A percentile compares a stretch with the other conserved stretches of the same genome.
These are phyloP conservation scores for Salvia miltiorrhiza DNA, from an alignment of 257 asterid species.

Conservation along the genomic window DNA sequence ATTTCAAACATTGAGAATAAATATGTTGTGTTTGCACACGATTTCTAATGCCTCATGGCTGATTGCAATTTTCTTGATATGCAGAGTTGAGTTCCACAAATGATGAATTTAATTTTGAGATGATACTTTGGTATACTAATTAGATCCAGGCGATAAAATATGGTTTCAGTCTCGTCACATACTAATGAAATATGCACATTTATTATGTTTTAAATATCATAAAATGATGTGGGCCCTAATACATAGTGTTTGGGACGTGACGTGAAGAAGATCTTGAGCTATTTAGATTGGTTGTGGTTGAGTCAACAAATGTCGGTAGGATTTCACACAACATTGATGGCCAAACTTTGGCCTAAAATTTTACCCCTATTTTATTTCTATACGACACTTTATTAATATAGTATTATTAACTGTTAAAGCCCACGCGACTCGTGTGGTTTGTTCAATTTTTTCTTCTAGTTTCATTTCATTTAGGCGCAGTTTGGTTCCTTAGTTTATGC, in stretches of 20 bases:
- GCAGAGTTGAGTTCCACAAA: not conserved
- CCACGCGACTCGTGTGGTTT: not conserved
- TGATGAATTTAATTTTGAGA: not conserved
- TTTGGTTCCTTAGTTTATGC: no score
- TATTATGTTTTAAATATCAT: not conserved
- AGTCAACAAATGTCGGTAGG: not conserved
- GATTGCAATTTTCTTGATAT: constrained; percentile 8
- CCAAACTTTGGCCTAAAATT: not conserved
- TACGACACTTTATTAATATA: not conserved
- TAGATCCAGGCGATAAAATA: not conserved
- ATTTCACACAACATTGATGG: not conserved
- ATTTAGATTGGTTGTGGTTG: not conserved
- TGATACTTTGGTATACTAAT: not conserved
- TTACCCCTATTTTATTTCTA: not conserved
- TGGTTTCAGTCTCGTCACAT: no score
- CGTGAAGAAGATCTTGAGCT: not conserved
- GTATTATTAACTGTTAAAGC: not conserved
- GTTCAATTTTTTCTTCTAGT: not conserved
- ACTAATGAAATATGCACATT: not conserved
- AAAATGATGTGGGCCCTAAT: not conserved
- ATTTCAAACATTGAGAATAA: not conserved
- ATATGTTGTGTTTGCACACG: not conserved
- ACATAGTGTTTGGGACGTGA: not conserved
- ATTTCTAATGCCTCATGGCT: not conserved
- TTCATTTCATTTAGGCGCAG: not conserved